Evolutionary conservation across 2,329 filamentous ascomycete genomes (phyloP).

Genomic region (Pseudocercospora crystallina): DNA sequence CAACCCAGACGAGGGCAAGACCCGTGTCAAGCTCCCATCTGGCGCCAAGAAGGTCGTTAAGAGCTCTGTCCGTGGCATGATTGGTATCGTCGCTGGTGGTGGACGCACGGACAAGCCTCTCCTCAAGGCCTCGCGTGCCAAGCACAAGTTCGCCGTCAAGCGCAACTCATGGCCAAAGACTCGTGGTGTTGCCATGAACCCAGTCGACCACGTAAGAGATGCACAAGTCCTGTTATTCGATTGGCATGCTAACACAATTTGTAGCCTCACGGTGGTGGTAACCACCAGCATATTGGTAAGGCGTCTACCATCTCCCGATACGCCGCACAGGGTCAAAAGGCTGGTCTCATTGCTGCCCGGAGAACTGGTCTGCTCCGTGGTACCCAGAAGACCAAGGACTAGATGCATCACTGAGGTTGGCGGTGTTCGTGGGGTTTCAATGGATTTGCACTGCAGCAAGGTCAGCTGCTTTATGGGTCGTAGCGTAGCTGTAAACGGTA

Average conservation of each 20-base stretch:
- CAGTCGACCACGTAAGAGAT: slow-evolving; percentile 81
- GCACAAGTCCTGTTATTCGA: not conserved
- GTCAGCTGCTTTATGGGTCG: slow-evolving; percentile 24
- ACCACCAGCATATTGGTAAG: slow-evolving; percentile 99
- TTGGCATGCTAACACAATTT: slow-evolving; percentile 30
- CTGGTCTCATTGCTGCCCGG: slow-evolving; percentile 99
- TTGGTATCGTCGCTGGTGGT: slow-evolving; percentile 98
- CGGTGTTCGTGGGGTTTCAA: slow-evolving; percentile 33
- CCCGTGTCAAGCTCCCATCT: slow-evolving; percentile 97
- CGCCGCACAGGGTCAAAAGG: slow-evolving; percentile 98
- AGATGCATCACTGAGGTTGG: slow-evolving; percentile 31
- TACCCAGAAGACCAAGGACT: slow-evolving; percentile 99
- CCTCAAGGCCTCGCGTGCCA: slow-evolving; percentile 98
- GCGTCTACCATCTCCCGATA: slow-evolving; percentile 99
- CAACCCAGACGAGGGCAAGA: slow-evolving; percentile 99
- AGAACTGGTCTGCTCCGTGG: slow-evolving; percentile 99
- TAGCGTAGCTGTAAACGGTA: slow-evolving; percentile 26
- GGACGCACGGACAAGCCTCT: slow-evolving; percentile 99
- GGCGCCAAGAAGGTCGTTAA: slow-evolving; percentile 99
- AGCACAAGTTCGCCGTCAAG: slow-evolving; percentile 99
- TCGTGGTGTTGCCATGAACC: slow-evolving; percentile 99
- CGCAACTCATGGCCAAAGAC: slow-evolving; percentile 99
- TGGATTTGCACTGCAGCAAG: slow-evolving; percentile 26
- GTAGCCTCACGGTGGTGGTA: slow-evolving; percentile 69
- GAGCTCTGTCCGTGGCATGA: slow-evolving; percentile 93